These are phyloP conservation scores for Suillus americanus DNA, from an alignment of 768 basidiomycete species.

Conservation along the genomic window DNA sequence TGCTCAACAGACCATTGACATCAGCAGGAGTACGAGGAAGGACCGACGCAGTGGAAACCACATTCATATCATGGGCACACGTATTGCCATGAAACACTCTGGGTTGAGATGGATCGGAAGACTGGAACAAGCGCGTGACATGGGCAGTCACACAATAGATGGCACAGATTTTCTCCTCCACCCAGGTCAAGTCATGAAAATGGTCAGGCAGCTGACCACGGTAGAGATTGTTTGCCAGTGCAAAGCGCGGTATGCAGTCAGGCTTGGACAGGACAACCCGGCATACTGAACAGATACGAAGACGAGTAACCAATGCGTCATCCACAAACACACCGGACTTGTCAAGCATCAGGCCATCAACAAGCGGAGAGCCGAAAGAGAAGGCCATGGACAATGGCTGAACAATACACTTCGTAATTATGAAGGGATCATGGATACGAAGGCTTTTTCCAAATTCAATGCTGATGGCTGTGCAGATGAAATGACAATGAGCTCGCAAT, in stretches of 20 bases:
- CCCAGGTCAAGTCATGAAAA: slow-evolving; percentile 20
- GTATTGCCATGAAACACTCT: slow-evolving; percentile 33
- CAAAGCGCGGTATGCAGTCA: neutral
- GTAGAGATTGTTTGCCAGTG: neutral
- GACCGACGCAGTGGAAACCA: slow-evolving; percentile 25
- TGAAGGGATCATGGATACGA: neutral
- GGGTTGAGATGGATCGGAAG: slow-evolving; percentile 20
- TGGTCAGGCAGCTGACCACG: neutral
- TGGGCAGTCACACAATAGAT: slow-evolving; percentile 26
- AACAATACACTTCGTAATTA: neutral
- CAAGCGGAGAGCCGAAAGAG: neutral
- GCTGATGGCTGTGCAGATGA: neutral
- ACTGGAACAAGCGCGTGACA: slow-evolving; percentile 25
- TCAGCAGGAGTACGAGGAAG: slow-evolving; percentile 27
- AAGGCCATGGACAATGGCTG: neutral
- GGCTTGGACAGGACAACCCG: neutral
- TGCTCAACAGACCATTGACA: slow-evolving; percentile 23
- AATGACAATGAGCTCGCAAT: neutral
- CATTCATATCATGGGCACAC: slow-evolving; percentile 34
- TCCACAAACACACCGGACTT: neutral
- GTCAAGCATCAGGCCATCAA: slow-evolving; percentile 4
- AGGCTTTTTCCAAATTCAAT: neutral
- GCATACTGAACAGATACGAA: neutral
- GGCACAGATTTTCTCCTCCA: slow-evolving; percentile 32
- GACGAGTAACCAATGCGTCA: neutral